Evolutionary conservation across 106 monocot species (phyloP).

Genomic region (Apostasia ramifera): DNA sequence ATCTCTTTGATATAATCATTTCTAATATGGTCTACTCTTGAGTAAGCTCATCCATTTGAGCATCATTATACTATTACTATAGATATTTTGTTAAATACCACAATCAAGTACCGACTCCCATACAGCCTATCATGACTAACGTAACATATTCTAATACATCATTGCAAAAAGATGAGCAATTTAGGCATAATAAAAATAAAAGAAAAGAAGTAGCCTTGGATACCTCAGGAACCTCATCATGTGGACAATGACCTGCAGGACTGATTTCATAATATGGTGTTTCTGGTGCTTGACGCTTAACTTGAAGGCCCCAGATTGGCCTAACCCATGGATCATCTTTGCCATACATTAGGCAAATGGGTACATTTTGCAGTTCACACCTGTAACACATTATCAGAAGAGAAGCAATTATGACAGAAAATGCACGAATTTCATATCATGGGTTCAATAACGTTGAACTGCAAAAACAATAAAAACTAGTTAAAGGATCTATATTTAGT

Average conservation of each 20-base stretch:
- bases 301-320: constrained; percentile 75
- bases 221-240: constrained; percentile 99
- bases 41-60: too few relatives aligned
- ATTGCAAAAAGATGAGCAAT: not conserved
- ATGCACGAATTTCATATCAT: not conserved
- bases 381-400: constrained; percentile 17
- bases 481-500: not conserved
- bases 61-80: too few relatives aligned
- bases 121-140: not conserved
- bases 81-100: too few relatives aligned
- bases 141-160: not conserved
- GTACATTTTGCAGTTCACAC: constrained; percentile 54
- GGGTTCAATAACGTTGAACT: too few relatives aligned
- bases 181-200: not conserved
- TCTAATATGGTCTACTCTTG: too few relatives aligned
- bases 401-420: not conserved
- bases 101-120: too few relatives aligned
- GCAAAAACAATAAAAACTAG: not conserved
- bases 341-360: constrained; percentile 94
- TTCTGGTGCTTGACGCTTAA: constrained; percentile 67
- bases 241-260: constrained; percentile 93
- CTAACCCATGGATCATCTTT: constrained; percentile 96
- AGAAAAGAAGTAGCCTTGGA: not conserved
- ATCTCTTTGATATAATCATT: too few relatives aligned
- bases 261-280: constrained; percentile 92